Evolutionary conservation across 2,329 filamentous ascomycete species (phyloP), one percentile per base, ranked within the genome.

Genomic region (Cladosporium sp.): DNA sequence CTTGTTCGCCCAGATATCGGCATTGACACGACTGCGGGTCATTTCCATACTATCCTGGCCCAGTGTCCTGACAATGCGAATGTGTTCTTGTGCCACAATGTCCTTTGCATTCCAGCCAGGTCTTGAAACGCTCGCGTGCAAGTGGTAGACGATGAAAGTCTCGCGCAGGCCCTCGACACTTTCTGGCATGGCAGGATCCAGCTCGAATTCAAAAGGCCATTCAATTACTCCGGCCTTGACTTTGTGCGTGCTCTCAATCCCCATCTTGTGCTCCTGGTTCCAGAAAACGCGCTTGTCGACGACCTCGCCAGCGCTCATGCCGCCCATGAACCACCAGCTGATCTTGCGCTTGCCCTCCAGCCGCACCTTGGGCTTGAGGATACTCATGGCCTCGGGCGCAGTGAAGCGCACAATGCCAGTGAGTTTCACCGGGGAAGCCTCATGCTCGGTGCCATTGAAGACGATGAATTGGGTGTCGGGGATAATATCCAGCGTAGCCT

Each of bases 1-100:
- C 78, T 99, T 99, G 77, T 96, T 94, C 5, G 91, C 89, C 94
- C 94, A 99, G 62, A 96, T 89, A 69, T 97, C 97, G 74, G 97
- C 92, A 62, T 97, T 92, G 62, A 72, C 68, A 37, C 71, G 61
- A 44, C 66, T 72, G 50, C 76, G 72, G 60, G 77, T 73, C 57
- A 74, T 75, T 60, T 79, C 77, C 90, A 97, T 94, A 48, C 91
- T 88, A 73, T 97, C 77, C 61, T 71, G 74, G 4, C 76, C 76
- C 53, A 80, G 68, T 13, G 78, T 79, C 44, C 77, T 69, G 48
- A 80, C 77, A 20, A 80, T 73, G 50, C 78, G 71, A 53, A 80
- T 75, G 61, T 80, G 78, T 62, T 93, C 93, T 71, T 87, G 87
- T 34, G 90, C 83, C 64, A 89, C 85, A 51, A 96, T 79, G 70